Evolutionary conservation across 345 rosid species (phyloP), one percentile per base, ranked within the genome.

Genomic region (Gossypium sturtianum): DNA sequence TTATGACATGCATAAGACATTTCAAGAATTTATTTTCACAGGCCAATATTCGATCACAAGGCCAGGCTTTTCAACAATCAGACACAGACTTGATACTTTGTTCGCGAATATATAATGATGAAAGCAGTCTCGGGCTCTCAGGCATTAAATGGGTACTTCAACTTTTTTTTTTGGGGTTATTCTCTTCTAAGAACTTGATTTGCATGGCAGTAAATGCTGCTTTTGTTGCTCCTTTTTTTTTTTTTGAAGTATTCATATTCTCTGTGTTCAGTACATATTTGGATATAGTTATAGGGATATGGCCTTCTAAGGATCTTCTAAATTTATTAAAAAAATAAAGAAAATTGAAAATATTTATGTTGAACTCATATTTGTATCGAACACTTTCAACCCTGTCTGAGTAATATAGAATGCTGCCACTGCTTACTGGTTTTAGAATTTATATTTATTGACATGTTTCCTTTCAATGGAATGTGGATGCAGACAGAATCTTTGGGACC

Each of bases 91-190:
- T 84, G 74, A 61, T 74, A 34, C 84, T 82, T 79, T 82, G 85
- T 74, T 77, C 87, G 2, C 79, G 76, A 70, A 79, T 74, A 47
- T 79, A 79, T 64, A 83, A 78, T 9, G 89, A 88, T 41, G 98
- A 95, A 80, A 89, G 89, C 80, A 93, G 97, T 83, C 89, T 93
- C 71, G 99, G 97, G 38, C 80, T 95, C 51, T 88, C 98, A 74
- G 93, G 89, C 82, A 91, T 93, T 79, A 89, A 93, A 81, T 91
- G 99, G 99, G 97, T 92, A 86, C 61, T 91, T 84, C 60, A 79
- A 2, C 10, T 34, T 74, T 47, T 43, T 20, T 72, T 43, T 20
- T 62, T 41, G 0, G 9, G 7, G 7, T 13, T 41, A 8, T 16
- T 70, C 57, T 59, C 58, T 29, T 16, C 20, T 2, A 60, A 34